Evolutionary conservation across 805 yeast genomes (phyloP), one percentile per base, ranked within the genome.

Genomic region (Sugiyamaella smithiae): DNA sequence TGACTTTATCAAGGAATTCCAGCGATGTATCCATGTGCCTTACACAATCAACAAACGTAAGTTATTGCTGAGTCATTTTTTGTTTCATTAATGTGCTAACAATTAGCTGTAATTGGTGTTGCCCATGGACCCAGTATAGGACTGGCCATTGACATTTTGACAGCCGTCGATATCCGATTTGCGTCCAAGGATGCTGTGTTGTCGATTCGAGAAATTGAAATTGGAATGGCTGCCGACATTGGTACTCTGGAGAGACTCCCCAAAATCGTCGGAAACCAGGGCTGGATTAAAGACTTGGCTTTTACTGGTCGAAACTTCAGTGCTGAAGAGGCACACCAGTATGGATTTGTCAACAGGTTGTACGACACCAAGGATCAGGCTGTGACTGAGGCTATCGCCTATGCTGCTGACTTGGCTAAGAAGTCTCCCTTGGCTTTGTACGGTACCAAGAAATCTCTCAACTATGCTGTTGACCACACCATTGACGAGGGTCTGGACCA

Each of bases 161-260:
- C 82, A 11, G 77, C 85, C 0, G 72, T 76, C 24, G 73, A 80
- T 12, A 76, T 85, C 20, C 73, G 90, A 45, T 63, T 81, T 9
- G 79, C 80, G 8, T 67, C 81, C 2, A 66, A 67, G 25, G 84
- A 77, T 54, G 74, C 77, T 11, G 66, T 60, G 33, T 72, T 84
- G 54, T 74, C 84, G 36, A 76, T 86, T 49, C 77, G 84, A 49
- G 95, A 85, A 66, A 80, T 85, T 51, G 78, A 80, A 53, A 72
- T 85, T 46, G 93, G 91, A 2, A 72, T 86, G 61, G 76, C 86
- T 32, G 89, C 93, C 1, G 93, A 86, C 62, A 83, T 85, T 59
- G 95, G 95, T 3, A 74, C 86, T 1, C 69, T 85, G 50, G 90
- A 85, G 65, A 72, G 91, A 60, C 59, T 84, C 49, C 83, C 87